Evolutionary conservation across 2,329 filamentous ascomycete species (phyloP).

Genomic region (Colletotrichum gloeosporioides): DNA sequence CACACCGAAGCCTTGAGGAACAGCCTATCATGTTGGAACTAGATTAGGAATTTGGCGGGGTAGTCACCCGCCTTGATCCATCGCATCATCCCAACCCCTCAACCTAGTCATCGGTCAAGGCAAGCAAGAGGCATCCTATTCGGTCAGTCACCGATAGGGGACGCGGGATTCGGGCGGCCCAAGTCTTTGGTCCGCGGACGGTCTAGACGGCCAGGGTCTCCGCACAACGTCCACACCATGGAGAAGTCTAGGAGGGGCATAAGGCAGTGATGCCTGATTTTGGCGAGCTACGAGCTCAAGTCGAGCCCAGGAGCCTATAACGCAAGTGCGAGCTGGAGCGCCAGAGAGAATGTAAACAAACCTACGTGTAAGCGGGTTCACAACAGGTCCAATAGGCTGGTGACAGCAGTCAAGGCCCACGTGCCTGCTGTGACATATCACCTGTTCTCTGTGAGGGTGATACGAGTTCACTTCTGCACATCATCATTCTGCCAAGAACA

Average conservation of each 20-base stretch:
- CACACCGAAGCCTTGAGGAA: background rate
- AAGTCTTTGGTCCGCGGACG: background rate
- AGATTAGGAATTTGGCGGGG: background rate
- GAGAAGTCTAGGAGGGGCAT: background rate
- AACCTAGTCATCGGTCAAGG: conserved; percentile 4
- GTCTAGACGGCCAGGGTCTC: background rate
- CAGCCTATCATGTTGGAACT: background rate
- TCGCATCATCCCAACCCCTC: background rate
- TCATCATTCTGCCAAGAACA: background rate
- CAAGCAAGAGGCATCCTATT: background rate
- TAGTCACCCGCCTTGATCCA: background rate
- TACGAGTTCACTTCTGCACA: background rate
- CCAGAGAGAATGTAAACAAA: background rate
- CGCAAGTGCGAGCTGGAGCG: conserved; percentile 1
- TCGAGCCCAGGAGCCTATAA: background rate
- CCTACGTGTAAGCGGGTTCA: background rate
- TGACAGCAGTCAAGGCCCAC: background rate
- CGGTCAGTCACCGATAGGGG: background rate
- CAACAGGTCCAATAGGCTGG: background rate
- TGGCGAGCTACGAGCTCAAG: background rate
- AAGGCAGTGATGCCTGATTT: background rate
- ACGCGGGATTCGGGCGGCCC: background rate
- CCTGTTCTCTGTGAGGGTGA: background rate
- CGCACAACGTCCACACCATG: background rate
- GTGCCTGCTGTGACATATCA: background rate